Base-by-base conservation (phyloP, 192 early-diverging fungal genomes). In the Chytriomyces sp. region DNA sequence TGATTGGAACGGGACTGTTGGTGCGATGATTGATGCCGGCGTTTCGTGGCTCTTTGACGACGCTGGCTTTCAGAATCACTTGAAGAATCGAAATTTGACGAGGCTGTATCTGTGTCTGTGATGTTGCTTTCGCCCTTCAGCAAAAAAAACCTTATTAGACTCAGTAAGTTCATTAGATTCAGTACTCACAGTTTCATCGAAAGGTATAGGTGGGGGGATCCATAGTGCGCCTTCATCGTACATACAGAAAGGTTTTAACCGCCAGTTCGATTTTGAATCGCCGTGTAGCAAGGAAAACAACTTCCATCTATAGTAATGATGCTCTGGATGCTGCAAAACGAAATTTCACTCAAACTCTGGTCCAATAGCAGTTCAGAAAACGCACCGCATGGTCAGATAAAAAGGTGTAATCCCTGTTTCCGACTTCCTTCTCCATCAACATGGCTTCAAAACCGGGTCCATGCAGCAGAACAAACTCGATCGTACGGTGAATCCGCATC, bases 251-350 rank as follows among this genome's bases (percentile, higher is more conserved):
- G 94, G 88, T 53, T 92, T 86, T 13, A 85, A 84, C 45, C 83
- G 86, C 96, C 95, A 97, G 10, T 83, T 82, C 35, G 76, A 75
- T 69, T 84, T 89, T 2, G 90, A 85, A 65, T 98, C 96, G 24
- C 93, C 94, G 76, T 95, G 94, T 68, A 94, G 82, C 16, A 96
- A 83, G 44, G 95, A 96, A 82, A 90, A 96, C 50, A 98, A 84
- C 66, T 91, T 93, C 95, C 96, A 97, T 7, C 94, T 89, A 79
- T 98, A 98, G 64, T 97, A 97, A 26, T 89, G 81, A 72, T 97
- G 95, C 64, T 94, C 94, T 23, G 86, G 76, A 7, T 84, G 87
- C 90, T 91, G 75, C 46, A 64, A 46, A 67, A 35, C 61, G 46
- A 43, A 61, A 61, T 11, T 13, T 23, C 20, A 69, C 61, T 11